phyloP scores from a whole-genome alignment of 805 yeast species.

The Pichia deserticola region DNA sequence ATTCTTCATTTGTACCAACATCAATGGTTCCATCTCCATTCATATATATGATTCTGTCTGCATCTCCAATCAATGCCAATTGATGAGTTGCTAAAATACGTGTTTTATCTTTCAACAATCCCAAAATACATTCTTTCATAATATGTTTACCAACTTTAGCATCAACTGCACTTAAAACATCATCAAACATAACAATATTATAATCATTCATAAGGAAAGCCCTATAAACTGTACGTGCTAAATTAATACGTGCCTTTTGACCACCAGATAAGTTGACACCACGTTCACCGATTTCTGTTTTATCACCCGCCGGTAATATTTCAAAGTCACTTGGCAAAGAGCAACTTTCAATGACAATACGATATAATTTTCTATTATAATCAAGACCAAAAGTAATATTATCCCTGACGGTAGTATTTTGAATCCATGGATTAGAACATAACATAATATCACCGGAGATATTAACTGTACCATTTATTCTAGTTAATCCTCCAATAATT shows the following conservation, averaged over 20 bases:
- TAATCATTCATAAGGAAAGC: constrained; percentile 26
- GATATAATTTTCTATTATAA: constrained; percentile 42
- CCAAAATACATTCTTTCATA: constrained; percentile 59
- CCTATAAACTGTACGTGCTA: constrained; percentile 70
- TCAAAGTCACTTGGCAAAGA: constrained; percentile 60
- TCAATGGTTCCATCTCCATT: constrained; percentile 55
- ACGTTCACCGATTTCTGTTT: constrained; percentile 76
- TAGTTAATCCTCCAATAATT: constrained; percentile 62
- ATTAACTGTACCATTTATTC: constrained; percentile 41
- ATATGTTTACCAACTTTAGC: constrained; percentile 81
- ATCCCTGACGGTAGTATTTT: constrained; percentile 68
- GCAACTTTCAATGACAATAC: constrained; percentile 52
- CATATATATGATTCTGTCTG: constrained; percentile 61
- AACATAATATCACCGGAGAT: constrained; percentile 46
- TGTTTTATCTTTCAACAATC: constrained; percentile 48
- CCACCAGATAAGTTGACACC: constrained; percentile 85
- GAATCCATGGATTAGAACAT: constrained; percentile 74
- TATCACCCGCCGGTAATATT: constrained; percentile 66
- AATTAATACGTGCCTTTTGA: constrained; percentile 73
- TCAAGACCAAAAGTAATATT: constrained; percentile 61
- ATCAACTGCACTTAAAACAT: constrained; percentile 79
- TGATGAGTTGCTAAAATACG: constrained; percentile 80
- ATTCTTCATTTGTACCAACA: constrained; percentile 52
- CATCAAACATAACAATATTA: constrained; percentile 67
- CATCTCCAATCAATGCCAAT: constrained; percentile 26